Conservation (phyloP, 2,329 filamentous ascomycete species). For the Cercospora sp. region DNA sequence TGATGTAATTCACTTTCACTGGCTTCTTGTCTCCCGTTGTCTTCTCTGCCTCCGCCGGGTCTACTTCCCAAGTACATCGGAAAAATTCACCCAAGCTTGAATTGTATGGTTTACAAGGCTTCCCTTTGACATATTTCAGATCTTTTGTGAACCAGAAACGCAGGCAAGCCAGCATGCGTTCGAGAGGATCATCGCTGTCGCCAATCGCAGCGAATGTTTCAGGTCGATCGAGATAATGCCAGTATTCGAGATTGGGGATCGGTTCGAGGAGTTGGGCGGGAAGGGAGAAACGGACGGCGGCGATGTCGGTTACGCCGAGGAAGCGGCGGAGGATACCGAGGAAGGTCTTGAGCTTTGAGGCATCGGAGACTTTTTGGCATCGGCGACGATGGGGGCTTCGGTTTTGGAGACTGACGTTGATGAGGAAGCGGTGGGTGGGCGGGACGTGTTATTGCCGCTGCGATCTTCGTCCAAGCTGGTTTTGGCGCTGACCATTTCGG, state of each 20-base stretch:
- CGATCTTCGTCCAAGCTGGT: slow-evolving; percentile 14
- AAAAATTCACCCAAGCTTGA: slow-evolving; percentile 97
- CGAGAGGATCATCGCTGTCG: slow-evolving; percentile 85
- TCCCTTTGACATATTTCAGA: slow-evolving; percentile 97
- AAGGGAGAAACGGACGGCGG: slow-evolving; percentile 90
- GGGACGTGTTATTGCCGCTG: not conserved
- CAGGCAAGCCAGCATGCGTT: slow-evolving; percentile 91
- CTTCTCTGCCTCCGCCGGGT: slow-evolving; percentile 66
- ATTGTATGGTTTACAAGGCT: slow-evolving; percentile 98
- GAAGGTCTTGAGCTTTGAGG: slow-evolving; percentile 86
- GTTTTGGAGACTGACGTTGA: not conserved
- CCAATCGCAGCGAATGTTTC: slow-evolving; percentile 85
- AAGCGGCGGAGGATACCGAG: slow-evolving; percentile 87
- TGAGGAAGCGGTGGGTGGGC: slow-evolving; percentile 1
- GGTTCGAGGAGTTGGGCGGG: slow-evolving; percentile 95
- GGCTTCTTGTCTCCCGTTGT: slow-evolving; percentile 44
- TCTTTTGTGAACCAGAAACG: slow-evolving; percentile 99
- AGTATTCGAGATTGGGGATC: slow-evolving; percentile 96
- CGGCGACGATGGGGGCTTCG: slow-evolving; percentile 19
- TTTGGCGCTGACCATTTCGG: slow-evolving; percentile 13
- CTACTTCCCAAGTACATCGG: slow-evolving; percentile 94
- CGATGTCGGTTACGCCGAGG: slow-evolving; percentile 93
- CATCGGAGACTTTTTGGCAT: slow-evolving; percentile 66
- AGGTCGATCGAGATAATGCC: slow-evolving; percentile 95
- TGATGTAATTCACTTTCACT: slow-evolving; percentile 87